Evolutionary conservation across 2,329 filamentous ascomycete species (phyloP), one percentile per base, ranked within the genome.

Genomic region (Nigrospora sphaerica): DNA sequence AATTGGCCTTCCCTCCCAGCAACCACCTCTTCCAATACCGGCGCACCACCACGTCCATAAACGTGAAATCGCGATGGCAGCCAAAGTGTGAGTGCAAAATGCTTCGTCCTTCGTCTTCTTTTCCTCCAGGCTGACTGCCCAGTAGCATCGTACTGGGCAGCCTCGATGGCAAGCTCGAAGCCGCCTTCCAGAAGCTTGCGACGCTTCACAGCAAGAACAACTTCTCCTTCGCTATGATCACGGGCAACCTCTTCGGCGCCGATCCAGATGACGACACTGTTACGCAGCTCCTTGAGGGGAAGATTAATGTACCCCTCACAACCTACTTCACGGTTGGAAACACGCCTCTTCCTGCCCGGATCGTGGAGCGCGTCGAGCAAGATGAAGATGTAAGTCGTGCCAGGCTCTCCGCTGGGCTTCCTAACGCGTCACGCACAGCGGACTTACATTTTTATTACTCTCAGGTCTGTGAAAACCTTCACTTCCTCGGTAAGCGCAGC

Each of bases 321-420:
- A 95, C 86, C 10, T 98, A 98, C 69, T 98, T 97, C 63, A 88
- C 88, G 3, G 74, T 95, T 49, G 90, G 88, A 54, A 82, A 73
- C 34, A 75, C 75, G 40, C 69, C 83, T n/a, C 73, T 98, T 6
- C 93, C 93, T 0, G 65, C 73, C 3, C 69, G 72, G 31, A 78
- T 96, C 18, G 72, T 86, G 17, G 79, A 86, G 58, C 90, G 83
- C 62, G 76, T 97, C 44, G 78, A 88, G 59, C 77, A 78, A 32
- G 80, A 86, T 51, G 84, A 83, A 58, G 80, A 71, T 55, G 68
- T 70, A 66, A 50, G 72, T 52, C 38, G 14, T 32, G 38, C 18
- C 39, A 38, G 23, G 7, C 35, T 38, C 16, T 32, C 33, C 6
- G 14, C 19, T 23, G 32, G 32, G 34, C 13, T 33, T 18, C 4